phyloP scores from a whole-genome alignment of 371 early-diverging fungal species.

The Mortierella sp. region DNA sequence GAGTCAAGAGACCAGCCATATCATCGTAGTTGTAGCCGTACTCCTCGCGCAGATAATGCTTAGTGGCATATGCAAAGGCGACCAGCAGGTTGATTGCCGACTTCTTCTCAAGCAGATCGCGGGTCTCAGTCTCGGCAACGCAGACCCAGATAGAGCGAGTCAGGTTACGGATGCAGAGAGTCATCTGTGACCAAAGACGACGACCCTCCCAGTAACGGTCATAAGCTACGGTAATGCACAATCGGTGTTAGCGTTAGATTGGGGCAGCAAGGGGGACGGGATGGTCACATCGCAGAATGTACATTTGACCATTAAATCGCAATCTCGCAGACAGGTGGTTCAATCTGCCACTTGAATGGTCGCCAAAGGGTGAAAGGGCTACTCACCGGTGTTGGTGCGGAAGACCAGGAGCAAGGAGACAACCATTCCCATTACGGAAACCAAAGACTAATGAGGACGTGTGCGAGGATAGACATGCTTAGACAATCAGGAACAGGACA shows the following conservation, averaged over 20 bases:
- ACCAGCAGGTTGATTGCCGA: constrained; percentile 73
- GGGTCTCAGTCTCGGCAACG: constrained; percentile 53
- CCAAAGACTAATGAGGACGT: constrained; percentile 46
- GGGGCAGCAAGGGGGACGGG: too few relatives aligned
- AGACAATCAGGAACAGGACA: neutral
- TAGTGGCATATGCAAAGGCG: constrained; percentile 75
- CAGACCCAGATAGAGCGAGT: constrained; percentile 63
- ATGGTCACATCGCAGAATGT: too few relatives aligned
- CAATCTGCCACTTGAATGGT: too few relatives aligned
- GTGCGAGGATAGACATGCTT: too few relatives aligned
- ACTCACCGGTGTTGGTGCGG: constrained; percentile 75
- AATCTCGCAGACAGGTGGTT: too few relatives aligned
- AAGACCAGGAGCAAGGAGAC: constrained; percentile 76
- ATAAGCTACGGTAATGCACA: constrained; percentile 54
- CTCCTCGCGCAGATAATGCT: constrained; percentile 79
- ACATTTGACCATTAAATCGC: too few relatives aligned
- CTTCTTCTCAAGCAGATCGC: constrained; percentile 62
- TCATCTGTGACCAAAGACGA: constrained; percentile 72
- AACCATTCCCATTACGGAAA: constrained; percentile 67
- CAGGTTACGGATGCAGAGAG: constrained; percentile 58
- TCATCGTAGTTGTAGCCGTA: constrained; percentile 58
- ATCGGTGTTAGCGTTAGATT: neutral
- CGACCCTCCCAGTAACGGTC: constrained; percentile 86
- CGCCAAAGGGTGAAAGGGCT: too few relatives aligned
- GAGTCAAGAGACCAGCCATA: constrained; percentile 43